phyloP scores from a whole-genome alignment of 2,329 filamentous ascomycete species.

The Byssothecium circinans region DNA sequence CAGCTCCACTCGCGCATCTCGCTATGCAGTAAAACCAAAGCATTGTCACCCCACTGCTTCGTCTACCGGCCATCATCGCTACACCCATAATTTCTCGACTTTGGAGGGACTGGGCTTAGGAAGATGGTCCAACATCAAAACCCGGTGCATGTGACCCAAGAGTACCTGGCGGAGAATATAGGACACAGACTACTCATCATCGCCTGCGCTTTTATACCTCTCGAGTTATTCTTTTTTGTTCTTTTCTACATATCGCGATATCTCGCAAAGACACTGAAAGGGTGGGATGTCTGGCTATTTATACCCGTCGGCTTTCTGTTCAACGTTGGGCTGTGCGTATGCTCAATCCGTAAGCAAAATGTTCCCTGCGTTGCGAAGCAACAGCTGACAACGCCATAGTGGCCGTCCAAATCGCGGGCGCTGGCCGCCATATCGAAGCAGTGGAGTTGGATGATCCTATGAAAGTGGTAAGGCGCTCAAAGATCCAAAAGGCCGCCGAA shows the following conservation, averaged over 20 bases:
- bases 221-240: constrained; percentile 3
- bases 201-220: not conserved
- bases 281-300: constrained; percentile 8
- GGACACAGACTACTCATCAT: constrained; percentile 1
- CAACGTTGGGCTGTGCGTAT: constrained; percentile 1
- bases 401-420: constrained; percentile 5
- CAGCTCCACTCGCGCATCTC: no score
- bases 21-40: no score
- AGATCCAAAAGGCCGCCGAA: constrained; percentile 8
- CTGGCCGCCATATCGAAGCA: constrained; percentile 7
- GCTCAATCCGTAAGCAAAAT: constrained; percentile 3
- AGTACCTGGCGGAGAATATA: constrained; percentile 2
- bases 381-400: constrained; percentile 4
- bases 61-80: no score
- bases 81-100: no score
- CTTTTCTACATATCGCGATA: constrained; percentile 6
- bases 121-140: no score
- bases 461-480: not conserved
- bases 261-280: constrained; percentile 6
- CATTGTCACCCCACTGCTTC: no score
- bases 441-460: not conserved
- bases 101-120: no score
- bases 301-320: constrained; percentile 8
- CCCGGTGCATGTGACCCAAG: no score
- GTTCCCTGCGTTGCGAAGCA: not conserved